phyloP scores from a whole-genome alignment of 768 basidiomycete species.

The Clathrus columnatus region DNA sequence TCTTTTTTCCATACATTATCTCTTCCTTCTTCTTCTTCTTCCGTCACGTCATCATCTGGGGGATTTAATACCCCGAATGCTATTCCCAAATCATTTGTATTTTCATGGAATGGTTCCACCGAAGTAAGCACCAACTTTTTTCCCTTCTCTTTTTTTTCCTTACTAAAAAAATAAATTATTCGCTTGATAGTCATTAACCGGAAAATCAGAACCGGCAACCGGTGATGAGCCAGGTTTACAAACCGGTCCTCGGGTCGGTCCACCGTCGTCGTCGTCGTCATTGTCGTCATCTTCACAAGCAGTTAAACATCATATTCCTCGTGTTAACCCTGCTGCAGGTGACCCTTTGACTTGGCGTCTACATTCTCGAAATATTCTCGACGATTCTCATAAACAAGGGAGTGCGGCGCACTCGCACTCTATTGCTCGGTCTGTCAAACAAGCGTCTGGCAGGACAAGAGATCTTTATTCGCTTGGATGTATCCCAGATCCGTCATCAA shows the following conservation, averaged over 20 bases:
- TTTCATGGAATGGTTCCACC: not conserved
- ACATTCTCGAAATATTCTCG: not conserved
- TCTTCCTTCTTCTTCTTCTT: not conserved
- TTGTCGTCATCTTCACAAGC: not conserved
- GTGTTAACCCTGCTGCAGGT: not conserved
- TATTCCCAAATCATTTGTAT: not conserved
- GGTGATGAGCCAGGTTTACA: not conserved
- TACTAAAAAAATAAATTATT: not conserved
- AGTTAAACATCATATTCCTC: not conserved
- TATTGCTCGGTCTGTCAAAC: not conserved
- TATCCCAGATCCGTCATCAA: not conserved
- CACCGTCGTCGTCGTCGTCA: not conserved
- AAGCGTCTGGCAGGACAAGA: conserved; percentile 13
- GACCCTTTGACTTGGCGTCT: not conserved
- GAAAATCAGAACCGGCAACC: not conserved
- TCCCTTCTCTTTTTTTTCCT: not conserved
- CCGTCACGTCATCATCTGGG: not conserved
- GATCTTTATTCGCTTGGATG: conserved; percentile 14
- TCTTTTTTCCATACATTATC: conserved; percentile 9
- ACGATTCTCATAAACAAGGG: not conserved
- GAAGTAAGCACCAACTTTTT: not conserved
- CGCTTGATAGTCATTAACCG: not conserved
- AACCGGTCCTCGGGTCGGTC: not conserved
- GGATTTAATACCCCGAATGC: not conserved
- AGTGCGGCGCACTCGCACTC: not conserved